Conservation (phyloP, 2,329 filamentous ascomycete genomes). For the Catunica adiposa region DNA sequence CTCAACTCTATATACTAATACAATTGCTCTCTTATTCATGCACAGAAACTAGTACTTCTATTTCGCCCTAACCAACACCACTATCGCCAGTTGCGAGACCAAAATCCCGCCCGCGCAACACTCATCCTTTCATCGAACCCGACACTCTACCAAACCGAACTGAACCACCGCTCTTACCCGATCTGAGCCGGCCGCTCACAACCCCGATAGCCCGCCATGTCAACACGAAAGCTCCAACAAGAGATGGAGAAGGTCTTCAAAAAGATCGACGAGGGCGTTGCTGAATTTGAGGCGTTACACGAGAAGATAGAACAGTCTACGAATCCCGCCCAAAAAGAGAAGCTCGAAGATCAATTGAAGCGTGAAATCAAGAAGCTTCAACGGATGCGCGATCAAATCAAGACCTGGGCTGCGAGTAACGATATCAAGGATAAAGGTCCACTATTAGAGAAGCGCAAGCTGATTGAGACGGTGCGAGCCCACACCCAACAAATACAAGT, state of each 20-base stretch:
- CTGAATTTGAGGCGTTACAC: constrained; percentile 85
- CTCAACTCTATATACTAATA: background rate
- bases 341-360: constrained; percentile 94
- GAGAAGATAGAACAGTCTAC: constrained; percentile 91
- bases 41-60: background rate
- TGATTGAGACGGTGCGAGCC: constrained; percentile 78
- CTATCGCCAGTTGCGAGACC: background rate
- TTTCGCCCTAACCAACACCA: background rate
- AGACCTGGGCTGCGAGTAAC: constrained; percentile 96
- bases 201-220: constrained; percentile 45
- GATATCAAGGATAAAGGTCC: constrained; percentile 99
- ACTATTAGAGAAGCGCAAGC: constrained; percentile 78
- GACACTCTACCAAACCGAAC: background rate
- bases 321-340: constrained; percentile 93
- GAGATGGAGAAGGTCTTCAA: constrained; percentile 99
- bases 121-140: background rate
- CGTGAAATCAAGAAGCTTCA: constrained; percentile 99
- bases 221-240: constrained; percentile 87
- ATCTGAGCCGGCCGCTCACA: constrained; percentile 13
- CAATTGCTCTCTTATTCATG: background rate
- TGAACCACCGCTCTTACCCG: background rate
- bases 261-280: constrained; percentile 84
- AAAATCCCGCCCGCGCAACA: too few species aligned
- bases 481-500: constrained; percentile 6
- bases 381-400: constrained; percentile 93